phyloP scores from a whole-genome alignment of 75 land plant species.

The Pinus albicaulis region DNA sequence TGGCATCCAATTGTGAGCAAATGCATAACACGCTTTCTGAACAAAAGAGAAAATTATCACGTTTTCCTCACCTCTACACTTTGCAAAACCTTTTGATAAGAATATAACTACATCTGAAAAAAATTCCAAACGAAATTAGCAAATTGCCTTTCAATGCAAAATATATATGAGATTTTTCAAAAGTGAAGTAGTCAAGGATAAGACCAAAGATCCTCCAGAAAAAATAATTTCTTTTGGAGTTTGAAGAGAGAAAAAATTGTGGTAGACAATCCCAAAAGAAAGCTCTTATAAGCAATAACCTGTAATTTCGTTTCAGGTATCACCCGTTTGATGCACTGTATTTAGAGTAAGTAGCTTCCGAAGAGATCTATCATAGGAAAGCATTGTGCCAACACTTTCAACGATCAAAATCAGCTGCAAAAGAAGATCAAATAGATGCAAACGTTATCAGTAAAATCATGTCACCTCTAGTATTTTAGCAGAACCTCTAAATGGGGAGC shows the following conservation, averaged over 20 bases:
- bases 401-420: constrained; percentile 75
- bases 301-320: neutral
- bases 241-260: neutral
- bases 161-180: neutral
- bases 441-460: constrained; percentile 1
- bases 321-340: neutral
- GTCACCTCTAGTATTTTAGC: neutral
- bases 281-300: neutral
- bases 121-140: neutral
- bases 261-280: neutral
- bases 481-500: neutral
- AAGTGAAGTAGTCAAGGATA: neutral
- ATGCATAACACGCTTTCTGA: too few species aligned
- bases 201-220: neutral
- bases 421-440: neutral
- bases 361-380: constrained; percentile 62
- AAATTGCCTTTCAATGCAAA: neutral
- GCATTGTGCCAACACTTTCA: constrained; percentile 72
- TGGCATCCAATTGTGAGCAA: too few species aligned
- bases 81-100: too few species aligned
- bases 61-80: too few species aligned
- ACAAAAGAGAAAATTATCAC: too few species aligned
- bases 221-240: neutral
- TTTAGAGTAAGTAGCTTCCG: constrained; percentile 26
- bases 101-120: too few species aligned